Base-by-base conservation (phyloP, 2,329 filamentous ascomycete species). In the Didymella exigua region DNA sequence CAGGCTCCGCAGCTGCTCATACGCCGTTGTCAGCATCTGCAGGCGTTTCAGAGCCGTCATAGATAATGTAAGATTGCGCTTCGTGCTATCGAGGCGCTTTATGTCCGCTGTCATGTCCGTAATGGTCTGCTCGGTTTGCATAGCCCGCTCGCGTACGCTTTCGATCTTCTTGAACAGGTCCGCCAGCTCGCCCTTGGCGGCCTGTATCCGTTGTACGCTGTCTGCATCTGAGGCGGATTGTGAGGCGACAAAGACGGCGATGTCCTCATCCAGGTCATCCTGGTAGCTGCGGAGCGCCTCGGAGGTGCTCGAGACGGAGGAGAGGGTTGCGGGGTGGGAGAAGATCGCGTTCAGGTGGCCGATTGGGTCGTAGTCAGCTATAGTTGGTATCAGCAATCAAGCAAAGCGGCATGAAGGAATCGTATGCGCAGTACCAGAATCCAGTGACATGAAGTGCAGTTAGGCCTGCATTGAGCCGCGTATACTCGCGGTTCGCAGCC, bases 41-140 rank as follows among this genome's bases (percentile, higher is more conserved):
- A 99, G 82, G 41, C 95, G 85, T 80, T 99, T 99, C 69, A 99
- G 81, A 19, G 93, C 93, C 37, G 95, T 99, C 95, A 99, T 99
- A 62, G 92, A 97, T 49, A 96, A 83, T 9, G 95, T 97, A 58
- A 99, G 82, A 76, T 99, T 99, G 75, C 89, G 89, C 81, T 99
- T 99, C 31, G 95, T 97, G 75, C 90, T 90, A 77, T 99, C 95
- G 61, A 99, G 83, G 63, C 93, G 88, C 80, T 99, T 99, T 75
- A 99, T 99, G 71, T 99, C 95, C 54, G 95, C 92, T 58, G 95
- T 99, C 95, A 99, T 99, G 64, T 92, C 92, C 41, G 93, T 97
- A 72, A 99, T 99, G 63, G 93, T 89, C 74, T 92, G 89, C 77
- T 99, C 95, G 18, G 95, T 98, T 80, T 93, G 87, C 66, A 96